phyloP scores from a whole-genome alignment of 352 stramenopile species.

The Phytophthora sp. region DNA sequence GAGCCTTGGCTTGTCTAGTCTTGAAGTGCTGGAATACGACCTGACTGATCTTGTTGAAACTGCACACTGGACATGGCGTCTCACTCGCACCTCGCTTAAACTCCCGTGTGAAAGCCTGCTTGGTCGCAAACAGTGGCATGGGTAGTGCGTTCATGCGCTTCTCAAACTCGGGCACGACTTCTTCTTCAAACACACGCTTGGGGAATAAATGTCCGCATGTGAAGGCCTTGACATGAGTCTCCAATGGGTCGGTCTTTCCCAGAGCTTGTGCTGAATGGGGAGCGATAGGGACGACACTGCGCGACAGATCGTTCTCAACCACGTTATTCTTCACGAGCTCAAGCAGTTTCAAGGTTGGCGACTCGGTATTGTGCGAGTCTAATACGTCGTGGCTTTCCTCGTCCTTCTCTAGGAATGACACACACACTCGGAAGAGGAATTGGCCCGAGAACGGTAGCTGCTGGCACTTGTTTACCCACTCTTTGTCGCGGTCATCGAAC shows the following conservation, averaged over 20 bases:
- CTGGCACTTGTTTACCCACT: conserved; percentile 82
- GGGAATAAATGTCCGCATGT: conserved; percentile 85
- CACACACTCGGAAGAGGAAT: conserved; percentile 82
- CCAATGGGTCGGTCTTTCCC: conserved; percentile 83
- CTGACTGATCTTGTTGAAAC: conserved; percentile 81
- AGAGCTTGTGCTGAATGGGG: conserved; percentile 72
- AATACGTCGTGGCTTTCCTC: conserved; percentile 13
- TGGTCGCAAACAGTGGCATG: conserved; percentile 65
- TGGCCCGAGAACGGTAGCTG: conserved; percentile 75
- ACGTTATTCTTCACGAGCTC: conserved; percentile 82
- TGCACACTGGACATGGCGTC: conserved; percentile 80
- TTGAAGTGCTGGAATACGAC: conserved; percentile 52
- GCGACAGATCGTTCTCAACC: conserved; percentile 70
- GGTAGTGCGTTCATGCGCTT: conserved; percentile 76
- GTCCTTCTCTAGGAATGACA: conserved; percentile 57
- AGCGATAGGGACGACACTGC: conserved; percentile 53
- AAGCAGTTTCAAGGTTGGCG: conserved; percentile 47
- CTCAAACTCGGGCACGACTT: conserved; percentile 83
- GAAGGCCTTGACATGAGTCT: conserved; percentile 88
- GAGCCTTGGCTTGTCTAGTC: conserved; percentile 6
- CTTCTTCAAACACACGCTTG: conserved; percentile 87
- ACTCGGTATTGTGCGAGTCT: conserved; percentile 9
- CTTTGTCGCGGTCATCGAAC: conserved; percentile 80
- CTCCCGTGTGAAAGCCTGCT: conserved; percentile 67
- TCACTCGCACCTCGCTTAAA: conserved; percentile 68